Evolutionary conservation across 2,329 filamentous ascomycete genomes (phyloP).

Genomic region (Xenoacremonium recifei): DNA sequence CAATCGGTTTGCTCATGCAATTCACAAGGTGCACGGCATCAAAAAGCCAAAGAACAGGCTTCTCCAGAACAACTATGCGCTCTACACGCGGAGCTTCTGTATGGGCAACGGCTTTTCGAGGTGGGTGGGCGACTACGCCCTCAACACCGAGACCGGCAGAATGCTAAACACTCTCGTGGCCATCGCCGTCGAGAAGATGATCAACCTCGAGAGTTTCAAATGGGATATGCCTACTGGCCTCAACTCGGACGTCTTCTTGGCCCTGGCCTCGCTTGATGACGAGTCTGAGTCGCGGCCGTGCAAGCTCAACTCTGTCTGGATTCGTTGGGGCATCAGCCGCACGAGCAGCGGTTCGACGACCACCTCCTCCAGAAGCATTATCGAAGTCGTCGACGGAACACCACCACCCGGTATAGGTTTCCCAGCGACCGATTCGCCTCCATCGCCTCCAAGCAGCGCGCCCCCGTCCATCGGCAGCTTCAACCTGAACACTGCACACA

Average conservation of each 20-base stretch:
- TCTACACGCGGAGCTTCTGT: slow-evolving; percentile 10
- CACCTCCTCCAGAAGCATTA: background rate
- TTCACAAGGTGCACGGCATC: slow-evolving; percentile 11
- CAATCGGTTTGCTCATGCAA: slow-evolving; percentile 9
- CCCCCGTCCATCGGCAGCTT: slow-evolving; percentile 9
- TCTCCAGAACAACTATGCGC: slow-evolving; percentile 6
- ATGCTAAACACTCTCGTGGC: slow-evolving; percentile 16
- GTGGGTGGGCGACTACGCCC: slow-evolving; percentile 10
- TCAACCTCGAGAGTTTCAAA: slow-evolving; percentile 13
- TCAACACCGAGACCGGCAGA: slow-evolving; percentile 8
- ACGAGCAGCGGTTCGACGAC: background rate
- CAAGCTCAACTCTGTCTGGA: slow-evolving; percentile 11
- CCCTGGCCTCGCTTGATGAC: slow-evolving; percentile 9
- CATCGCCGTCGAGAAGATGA: slow-evolving; percentile 12
- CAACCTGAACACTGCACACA: background rate
- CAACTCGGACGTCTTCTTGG: slow-evolving; percentile 15
- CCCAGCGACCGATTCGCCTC: slow-evolving; percentile 1
- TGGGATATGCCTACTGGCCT: slow-evolving; percentile 15
- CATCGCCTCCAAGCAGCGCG: slow-evolving; percentile 10
- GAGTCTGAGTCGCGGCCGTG: slow-evolving; percentile 1
- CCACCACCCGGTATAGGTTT: slow-evolving; percentile 3
- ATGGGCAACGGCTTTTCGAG: slow-evolving; percentile 10
- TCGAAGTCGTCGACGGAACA: slow-evolving; percentile 3
- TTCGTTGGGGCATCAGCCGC: slow-evolving; percentile 10
- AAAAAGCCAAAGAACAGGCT: background rate